A percentile compares a stretch with the other conserved stretches of the same genome.
Conservation (phyloP, 129 eudicot genomes). For the Sambucus nigra region DNA sequence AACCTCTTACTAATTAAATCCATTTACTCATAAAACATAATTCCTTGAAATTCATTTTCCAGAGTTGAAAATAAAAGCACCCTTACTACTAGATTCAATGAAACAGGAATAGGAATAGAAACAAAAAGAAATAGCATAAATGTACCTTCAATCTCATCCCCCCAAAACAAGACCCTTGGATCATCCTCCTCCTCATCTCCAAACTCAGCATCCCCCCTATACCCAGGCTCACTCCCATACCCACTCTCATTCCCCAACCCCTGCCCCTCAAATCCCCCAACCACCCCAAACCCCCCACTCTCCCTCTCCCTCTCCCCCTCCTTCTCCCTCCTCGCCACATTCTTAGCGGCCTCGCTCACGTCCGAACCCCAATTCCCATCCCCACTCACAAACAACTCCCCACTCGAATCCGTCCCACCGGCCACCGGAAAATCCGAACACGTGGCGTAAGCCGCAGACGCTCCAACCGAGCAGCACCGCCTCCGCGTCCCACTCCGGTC, state of each 20-base stretch:
- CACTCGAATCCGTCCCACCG: conserved; percentile 91
- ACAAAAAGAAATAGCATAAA: neutral
- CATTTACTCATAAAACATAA: too few species aligned
- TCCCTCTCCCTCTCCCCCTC: conserved; percentile 42
- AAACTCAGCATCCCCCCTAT: conserved; percentile 85
- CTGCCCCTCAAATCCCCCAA: conserved; percentile 41
- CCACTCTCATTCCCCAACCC: conserved; percentile 77
- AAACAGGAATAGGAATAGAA: too few species aligned
- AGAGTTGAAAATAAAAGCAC: too few species aligned
- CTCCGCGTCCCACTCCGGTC: conserved; percentile 65
- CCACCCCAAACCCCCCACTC: conserved; percentile 29
- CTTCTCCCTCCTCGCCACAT: conserved; percentile 15
- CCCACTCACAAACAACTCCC: conserved; percentile 74
- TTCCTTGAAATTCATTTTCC: too few species aligned
- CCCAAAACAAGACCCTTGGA: conserved; percentile 64
- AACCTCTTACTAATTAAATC: too few species aligned
- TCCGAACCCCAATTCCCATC: conserved; percentile 81
- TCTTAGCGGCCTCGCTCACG: conserved; percentile 56
- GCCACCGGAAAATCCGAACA: conserved; percentile 84
- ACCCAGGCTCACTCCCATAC: conserved; percentile 93
- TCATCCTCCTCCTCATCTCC: conserved; percentile 97
- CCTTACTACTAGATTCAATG: too few species aligned
- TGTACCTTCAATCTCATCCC: conserved; percentile 65
- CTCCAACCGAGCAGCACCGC: conserved; percentile 65
- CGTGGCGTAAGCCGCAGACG: conserved; percentile 68